Conservation (phyloP, 2,329 filamentous ascomycete genomes). For the Fusarium liriodendri region DNA sequence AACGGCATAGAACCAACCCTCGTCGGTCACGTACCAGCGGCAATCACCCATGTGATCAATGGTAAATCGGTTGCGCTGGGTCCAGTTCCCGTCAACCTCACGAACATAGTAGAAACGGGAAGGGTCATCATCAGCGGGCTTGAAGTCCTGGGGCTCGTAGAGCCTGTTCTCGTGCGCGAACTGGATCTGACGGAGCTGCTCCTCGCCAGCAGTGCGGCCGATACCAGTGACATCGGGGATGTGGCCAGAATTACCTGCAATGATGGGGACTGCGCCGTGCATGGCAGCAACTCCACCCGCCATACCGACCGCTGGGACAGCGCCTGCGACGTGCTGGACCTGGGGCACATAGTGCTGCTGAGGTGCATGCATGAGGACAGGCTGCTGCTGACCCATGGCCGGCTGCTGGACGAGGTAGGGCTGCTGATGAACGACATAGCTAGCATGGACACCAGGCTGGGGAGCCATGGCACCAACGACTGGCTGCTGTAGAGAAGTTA, state of each 20-base stretch:
- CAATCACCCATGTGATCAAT: constrained; percentile 68
- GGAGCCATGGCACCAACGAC: constrained; percentile 42
- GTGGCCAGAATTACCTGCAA: constrained; percentile 55
- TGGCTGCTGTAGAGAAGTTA: constrained; percentile 46
- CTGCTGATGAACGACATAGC: constrained; percentile 50
- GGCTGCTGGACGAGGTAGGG: constrained; percentile 48
- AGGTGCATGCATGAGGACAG: constrained; percentile 49
- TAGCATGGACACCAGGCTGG: constrained; percentile 42
- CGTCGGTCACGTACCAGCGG: constrained; percentile 69
- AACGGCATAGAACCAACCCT: constrained; percentile 71
- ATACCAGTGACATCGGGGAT: constrained; percentile 64
- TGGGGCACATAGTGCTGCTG: constrained; percentile 41
- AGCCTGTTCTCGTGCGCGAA: constrained; percentile 62
- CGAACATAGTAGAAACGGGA: constrained; percentile 71
- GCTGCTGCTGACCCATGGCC: constrained; percentile 44
- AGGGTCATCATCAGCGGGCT: constrained; percentile 70
- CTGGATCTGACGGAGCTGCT: constrained; percentile 59
- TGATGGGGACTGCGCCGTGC: constrained; percentile 45
- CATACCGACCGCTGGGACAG: constrained; percentile 42
- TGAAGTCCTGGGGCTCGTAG: constrained; percentile 71
- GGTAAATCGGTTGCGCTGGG: constrained; percentile 67
- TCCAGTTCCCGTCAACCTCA: constrained; percentile 70
- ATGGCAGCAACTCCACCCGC: constrained; percentile 35
- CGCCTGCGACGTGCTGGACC: constrained; percentile 40
- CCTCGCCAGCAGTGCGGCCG: constrained; percentile 62